Percentiles rank a stretch among this genome's conserved stretches.
phyloP scores from a whole-genome alignment of 176 grass and related monocot genomes.

The Eremochloa ophiuroides region DNA sequence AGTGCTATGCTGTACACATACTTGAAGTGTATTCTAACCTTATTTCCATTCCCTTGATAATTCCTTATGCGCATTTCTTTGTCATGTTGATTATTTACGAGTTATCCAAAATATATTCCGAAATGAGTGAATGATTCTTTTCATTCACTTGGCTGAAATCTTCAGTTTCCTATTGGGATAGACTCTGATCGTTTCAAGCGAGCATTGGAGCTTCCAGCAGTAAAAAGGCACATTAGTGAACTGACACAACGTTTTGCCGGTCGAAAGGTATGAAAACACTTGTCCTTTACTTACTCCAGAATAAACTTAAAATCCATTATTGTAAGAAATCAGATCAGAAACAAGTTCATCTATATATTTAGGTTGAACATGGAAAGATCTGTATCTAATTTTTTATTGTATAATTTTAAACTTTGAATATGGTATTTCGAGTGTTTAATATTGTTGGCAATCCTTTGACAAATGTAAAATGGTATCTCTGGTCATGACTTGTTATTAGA shows the following conservation, averaged over 20 bases:
- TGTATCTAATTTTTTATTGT: background rate
- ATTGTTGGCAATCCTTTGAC: background rate
- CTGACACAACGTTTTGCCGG: conserved; percentile 59
- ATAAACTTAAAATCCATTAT: background rate
- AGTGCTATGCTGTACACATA: conserved; percentile 1
- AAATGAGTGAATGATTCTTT: conserved; percentile 37
- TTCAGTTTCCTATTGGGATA: conserved; percentile 99
- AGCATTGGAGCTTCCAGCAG: conserved; percentile 72
- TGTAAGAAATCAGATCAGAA: background rate
- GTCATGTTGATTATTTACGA: conserved; percentile 18
- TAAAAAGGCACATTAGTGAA: conserved; percentile 79
- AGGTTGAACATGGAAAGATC: background rate
- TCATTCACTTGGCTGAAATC: conserved; percentile 54
- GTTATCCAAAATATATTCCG: conserved; percentile 7
- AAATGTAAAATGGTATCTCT: background rate
- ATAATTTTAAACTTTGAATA: no score
- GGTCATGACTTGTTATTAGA: background rate
- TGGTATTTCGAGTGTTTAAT: background rate
- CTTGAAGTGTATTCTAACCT: conserved; percentile 1
- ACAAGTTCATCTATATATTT: background rate
- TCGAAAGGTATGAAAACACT: conserved; percentile 65
- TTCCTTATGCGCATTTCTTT: background rate
- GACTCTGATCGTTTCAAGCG: conserved; percentile 97
- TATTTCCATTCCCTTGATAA: background rate
- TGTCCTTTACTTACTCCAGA: background rate